Base-by-base conservation (phyloP, 805 yeast species). In the Cyberlindnera veronae region DNA sequence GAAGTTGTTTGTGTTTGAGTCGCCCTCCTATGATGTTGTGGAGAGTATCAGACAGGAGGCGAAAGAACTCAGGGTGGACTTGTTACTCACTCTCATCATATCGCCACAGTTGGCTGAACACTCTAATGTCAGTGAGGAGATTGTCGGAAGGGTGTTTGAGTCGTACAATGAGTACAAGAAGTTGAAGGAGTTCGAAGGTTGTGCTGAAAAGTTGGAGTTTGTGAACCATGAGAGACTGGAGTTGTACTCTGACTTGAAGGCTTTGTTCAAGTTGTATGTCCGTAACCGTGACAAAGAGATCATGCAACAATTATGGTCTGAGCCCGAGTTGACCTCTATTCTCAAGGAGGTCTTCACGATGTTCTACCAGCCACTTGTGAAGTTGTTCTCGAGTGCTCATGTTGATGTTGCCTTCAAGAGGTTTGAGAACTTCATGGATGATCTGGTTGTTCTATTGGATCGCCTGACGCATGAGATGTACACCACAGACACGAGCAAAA, bases 241-340 rank as follows among this genome's bases (percentile, higher is more conserved):
- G 16, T 53, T 74, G 29, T 84, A 74, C 51, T 63, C 77, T 7
- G 69, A 72, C 45, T 56, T 84, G 12, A 78, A 76, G 44, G 80
- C 81, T 40, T 70, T 83, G 39, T 76, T 84, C 62, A 80, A 75
- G 44, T 62, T 84, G 14, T 73, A 73, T 47, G 66, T 85, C 1
- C 73, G 93, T 26, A 81, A 77, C 42, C 75, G 78, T 27, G 99
- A 91, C 56, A 89, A 87, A 57, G 77, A 79, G 41, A 64, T 83
- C 31, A 62, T 90, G 68, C 80, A 79, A 52, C 81, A 81, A 54
- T 58, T 90, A 31, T 87, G 96, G 95, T 79, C 77, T 33, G 95
- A 90, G 51, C 88, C 91, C 0, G 86, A 84, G 49, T 66, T 95
- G 33, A 80, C 89, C n/a, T 71, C 71, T 27, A 69, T 91, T 30